A percentile compares a stretch with the other conserved stretches of the same genome.
Conservation (phyloP, 2,329 filamentous ascomycete genomes). For the Fusarium neocosmosporiellum region DNA sequence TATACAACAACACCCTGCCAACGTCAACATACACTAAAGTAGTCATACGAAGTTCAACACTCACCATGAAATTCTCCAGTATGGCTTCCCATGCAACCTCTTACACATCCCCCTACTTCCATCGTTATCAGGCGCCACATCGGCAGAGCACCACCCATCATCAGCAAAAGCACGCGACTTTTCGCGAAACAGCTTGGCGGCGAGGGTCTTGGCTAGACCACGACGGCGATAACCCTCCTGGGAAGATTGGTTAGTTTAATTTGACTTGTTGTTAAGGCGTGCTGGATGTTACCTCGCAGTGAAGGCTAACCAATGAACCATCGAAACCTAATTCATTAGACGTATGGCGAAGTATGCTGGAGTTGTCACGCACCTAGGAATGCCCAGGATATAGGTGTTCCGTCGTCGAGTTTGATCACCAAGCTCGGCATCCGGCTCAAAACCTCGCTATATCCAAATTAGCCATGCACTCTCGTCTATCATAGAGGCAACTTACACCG, state of each 20-base stretch:
- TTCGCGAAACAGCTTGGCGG: conserved; percentile 67
- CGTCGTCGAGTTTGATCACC: conserved; percentile 58
- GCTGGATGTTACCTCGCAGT: conserved; percentile 61
- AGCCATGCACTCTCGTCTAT: not conserved
- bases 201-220: conserved; percentile 72
- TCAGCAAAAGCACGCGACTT: conserved; percentile 57
- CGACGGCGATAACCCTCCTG: conserved; percentile 66
- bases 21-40: not conserved
- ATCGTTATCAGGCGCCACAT: conserved; percentile 70
- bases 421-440: conserved; percentile 59
- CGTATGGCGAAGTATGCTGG: not conserved
- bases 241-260: not conserved
- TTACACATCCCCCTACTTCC: conserved; percentile 72
- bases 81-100: conserved; percentile 66
- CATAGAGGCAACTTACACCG: conserved; percentile 50
- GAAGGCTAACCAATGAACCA: conserved; percentile 69
- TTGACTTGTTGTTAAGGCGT: accelerated
- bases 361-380: conserved; percentile 59
- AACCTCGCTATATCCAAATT: conserved; percentile 49
- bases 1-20: conserved; percentile 34
- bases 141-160: conserved; percentile 68
- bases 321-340: conserved; percentile 59
- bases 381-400: conserved; percentile 70
- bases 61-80: conserved; percentile 71
- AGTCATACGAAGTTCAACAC: conserved; percentile 30